Conservation (phyloP, 2,329 filamentous ascomycete species). For the Ophiosphaerella herpotricha region DNA sequence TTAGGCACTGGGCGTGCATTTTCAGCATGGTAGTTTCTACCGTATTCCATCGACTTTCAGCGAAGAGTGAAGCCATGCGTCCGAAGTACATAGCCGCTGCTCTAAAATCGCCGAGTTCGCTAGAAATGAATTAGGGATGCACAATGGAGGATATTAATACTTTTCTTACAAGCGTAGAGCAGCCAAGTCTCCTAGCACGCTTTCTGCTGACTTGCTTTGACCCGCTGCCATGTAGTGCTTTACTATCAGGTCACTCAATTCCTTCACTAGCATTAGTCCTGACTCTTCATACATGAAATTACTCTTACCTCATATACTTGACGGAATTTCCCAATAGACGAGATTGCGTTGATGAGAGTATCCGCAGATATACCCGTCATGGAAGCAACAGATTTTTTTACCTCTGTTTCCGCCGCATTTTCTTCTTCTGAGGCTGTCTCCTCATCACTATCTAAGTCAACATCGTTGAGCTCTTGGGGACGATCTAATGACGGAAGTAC, state of each 20-base stretch:
- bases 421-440: conserved; percentile 18
- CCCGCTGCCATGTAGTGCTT: conserved; percentile 82
- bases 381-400: conserved; percentile 6
- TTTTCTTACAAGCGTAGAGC: conserved; percentile 69
- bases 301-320: conserved; percentile 46
- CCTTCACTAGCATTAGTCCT: conserved; percentile 64
- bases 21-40: conserved; percentile 83
- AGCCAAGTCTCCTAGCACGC: conserved; percentile 81
- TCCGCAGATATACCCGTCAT: conserved; percentile 36
- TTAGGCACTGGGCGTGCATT: conserved; percentile 83
- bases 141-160: background rate
- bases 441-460: conserved; percentile 40
- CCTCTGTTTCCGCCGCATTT: conserved; percentile 5
- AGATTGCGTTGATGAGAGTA: conserved; percentile 38
- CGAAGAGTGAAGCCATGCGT: conserved; percentile 73
- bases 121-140: conserved; percentile 13
- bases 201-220: conserved; percentile 76
- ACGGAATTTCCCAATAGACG: conserved; percentile 46
- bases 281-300: background rate
- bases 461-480: conserved; percentile 41
- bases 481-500: conserved; percentile 31
- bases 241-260: conserved; percentile 81
- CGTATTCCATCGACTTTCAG: conserved; percentile 74
- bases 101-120: conserved; percentile 70
- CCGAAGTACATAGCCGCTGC: conserved; percentile 79